Evolutionary conservation across 2,329 filamentous ascomycete genomes (phyloP).

Genomic region (Fusarium coicis): DNA sequence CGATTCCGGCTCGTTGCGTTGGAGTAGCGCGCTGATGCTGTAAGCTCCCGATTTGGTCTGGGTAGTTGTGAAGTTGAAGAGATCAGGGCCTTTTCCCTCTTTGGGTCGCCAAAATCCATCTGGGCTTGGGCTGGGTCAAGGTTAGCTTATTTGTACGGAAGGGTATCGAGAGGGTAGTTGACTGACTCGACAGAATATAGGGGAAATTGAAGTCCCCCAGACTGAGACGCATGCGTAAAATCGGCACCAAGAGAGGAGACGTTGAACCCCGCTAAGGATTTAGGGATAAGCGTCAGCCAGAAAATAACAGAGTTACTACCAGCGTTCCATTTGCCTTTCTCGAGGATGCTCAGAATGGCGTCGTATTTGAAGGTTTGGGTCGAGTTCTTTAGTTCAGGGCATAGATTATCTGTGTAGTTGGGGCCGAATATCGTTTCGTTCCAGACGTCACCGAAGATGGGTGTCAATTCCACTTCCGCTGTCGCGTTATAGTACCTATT

Average conservation of each 20-base stretch:
- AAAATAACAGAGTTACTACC: constrained; percentile 1
- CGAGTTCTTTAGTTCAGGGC: neutral
- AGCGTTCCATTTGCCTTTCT: neutral
- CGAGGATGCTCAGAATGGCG: neutral
- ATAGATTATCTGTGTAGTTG: neutral
- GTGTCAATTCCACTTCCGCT: neutral
- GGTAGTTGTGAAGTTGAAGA: neutral
- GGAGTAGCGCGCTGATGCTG: neutral
- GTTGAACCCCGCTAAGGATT: neutral
- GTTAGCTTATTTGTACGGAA: too few relatives aligned
- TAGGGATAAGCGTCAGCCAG: neutral
- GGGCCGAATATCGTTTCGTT: neutral
- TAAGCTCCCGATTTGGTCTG: neutral
- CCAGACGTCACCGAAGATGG: neutral
- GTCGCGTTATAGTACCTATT: constrained; percentile 13
- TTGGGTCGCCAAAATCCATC: neutral
- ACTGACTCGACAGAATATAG: neutral
- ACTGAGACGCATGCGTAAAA: neutral
- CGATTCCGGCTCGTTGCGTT: fast-evolving
- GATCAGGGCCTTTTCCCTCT: fast-evolving
- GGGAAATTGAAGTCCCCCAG: neutral
- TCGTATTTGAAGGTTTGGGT: neutral
- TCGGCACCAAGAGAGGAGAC: neutral
- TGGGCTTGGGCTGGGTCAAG: neutral
- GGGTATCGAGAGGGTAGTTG: too few relatives aligned